phyloP scores from a whole-genome alignment of 257 asterid genomes.

The Nicotiana obtusifolia region DNA sequence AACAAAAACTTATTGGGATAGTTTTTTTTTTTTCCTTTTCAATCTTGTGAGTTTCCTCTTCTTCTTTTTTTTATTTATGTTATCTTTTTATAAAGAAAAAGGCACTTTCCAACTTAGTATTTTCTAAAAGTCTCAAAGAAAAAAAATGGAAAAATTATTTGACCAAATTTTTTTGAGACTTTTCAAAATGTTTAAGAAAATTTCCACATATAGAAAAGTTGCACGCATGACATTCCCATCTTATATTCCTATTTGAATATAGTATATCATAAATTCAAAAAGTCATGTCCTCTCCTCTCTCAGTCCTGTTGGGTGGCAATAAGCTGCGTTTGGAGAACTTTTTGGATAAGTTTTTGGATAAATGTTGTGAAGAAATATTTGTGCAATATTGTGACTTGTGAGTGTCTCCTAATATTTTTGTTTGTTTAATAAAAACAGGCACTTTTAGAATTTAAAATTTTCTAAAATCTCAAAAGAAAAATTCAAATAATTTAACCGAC shows the following conservation, averaged over 20 bases:
- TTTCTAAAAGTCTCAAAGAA: not conserved
- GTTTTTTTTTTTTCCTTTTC: not conserved
- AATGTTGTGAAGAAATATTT: too few relatives aligned
- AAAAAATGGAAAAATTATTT: not conserved
- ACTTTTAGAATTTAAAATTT: too few relatives aligned
- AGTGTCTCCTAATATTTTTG: not conserved
- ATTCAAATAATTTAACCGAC: not conserved
- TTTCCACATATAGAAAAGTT: not conserved
- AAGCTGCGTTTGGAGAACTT: too few relatives aligned
- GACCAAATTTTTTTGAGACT: not conserved
- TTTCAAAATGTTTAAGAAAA: not conserved
- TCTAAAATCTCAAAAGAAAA: not conserved
- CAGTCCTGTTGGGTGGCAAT: too few relatives aligned
- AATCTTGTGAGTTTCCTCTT: not conserved
- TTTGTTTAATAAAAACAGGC: not conserved
- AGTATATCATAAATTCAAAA: too few relatives aligned
- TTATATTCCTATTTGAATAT: too few relatives aligned
- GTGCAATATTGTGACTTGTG: not conserved
- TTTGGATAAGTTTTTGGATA: too few relatives aligned
- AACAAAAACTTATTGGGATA: not conserved
- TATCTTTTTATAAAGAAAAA: not conserved
- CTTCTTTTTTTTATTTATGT: too few relatives aligned
- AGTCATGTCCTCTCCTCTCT: too few relatives aligned
- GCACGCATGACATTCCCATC: too few relatives aligned
- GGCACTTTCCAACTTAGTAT: not conserved